Percentiles rank a stretch among this genome's conserved stretches.
These are phyloP conservation scores for Gentiana straminea DNA, from an alignment of 257 asterid species.

Conservation along the genomic window DNA sequence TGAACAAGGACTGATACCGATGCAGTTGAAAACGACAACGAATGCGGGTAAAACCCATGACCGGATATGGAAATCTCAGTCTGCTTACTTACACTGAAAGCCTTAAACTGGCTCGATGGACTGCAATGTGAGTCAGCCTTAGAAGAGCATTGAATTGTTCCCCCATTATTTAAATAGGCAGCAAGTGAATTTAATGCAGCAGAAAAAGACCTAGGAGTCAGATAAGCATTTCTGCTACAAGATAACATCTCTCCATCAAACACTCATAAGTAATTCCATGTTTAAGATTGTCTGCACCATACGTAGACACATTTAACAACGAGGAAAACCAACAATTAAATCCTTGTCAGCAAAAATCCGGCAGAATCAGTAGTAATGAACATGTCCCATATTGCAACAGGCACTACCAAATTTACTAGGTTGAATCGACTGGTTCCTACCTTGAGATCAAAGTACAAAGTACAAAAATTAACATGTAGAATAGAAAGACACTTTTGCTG, in stretches of 20 bases:
- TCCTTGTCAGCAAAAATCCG: neutral
- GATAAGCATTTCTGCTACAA: conserved; percentile 24
- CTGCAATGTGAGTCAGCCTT: conserved; percentile 14
- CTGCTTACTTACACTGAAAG: conserved; percentile 6
- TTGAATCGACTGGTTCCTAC: neutral
- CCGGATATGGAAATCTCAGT: conserved; percentile 9
- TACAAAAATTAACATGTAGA: too few relatives aligned
- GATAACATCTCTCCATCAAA: conserved; percentile 26
- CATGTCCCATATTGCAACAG: too few relatives aligned
- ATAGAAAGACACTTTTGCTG: too few relatives aligned
- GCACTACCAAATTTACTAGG: too few relatives aligned
- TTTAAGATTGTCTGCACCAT: neutral
- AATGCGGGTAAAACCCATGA: conserved; percentile 14
- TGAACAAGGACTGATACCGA: conserved; percentile 63
- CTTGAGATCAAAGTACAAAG: too few relatives aligned
- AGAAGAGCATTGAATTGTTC: conserved; percentile 13
- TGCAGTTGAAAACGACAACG: conserved; percentile 31
- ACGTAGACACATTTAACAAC: neutral
- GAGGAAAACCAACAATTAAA: neutral
- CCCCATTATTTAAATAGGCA: conserved; percentile 10
- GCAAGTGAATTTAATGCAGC: conserved; percentile 14
- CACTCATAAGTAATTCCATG: neutral
- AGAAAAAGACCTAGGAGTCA: conserved; percentile 13
- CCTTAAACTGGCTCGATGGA: conserved; percentile 4
- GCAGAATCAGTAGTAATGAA: too few relatives aligned